Percentiles rank a stretch among this genome's conserved stretches.
Evolutionary conservation across 2,329 filamentous ascomycete species (phyloP).

Genomic region (Tolypocladium ovalisporum): DNA sequence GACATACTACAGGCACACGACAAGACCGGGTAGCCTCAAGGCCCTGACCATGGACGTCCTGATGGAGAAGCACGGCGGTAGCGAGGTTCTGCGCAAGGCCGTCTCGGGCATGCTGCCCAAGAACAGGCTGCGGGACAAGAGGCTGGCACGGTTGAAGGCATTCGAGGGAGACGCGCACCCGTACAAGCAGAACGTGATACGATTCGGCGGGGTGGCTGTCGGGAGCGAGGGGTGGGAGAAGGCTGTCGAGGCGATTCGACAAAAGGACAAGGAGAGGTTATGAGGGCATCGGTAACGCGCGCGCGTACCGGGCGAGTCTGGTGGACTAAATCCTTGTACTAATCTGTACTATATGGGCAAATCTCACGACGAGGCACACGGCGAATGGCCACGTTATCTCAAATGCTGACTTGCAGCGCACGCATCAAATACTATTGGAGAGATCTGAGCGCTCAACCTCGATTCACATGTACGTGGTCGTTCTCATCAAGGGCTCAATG

Average conservation of each 20-base stretch:
- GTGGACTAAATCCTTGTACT: constrained; percentile 15
- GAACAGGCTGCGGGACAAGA: constrained; percentile 80
- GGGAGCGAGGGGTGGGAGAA: constrained; percentile 43
- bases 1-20: constrained; percentile 91
- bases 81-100: constrained; percentile 81
- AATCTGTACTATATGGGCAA: constrained; percentile 18
- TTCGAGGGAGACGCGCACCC: constrained; percentile 92
- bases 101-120: constrained; percentile 97
- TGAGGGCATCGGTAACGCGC: constrained; percentile 18
- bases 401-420: not conserved
- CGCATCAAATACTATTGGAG: not conserved
- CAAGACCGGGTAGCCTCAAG: constrained; percentile 76
- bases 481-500: not conserved
- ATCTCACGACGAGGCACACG: not conserved
- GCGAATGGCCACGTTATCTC: not conserved
- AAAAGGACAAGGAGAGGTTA: constrained; percentile 38
- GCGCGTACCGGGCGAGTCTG: constrained; percentile 1
- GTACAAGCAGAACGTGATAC: constrained; percentile 78
- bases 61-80: constrained; percentile 88
- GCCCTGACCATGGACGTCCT: constrained; percentile 89
- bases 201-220: constrained; percentile 51
- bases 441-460: not conserved
- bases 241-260: constrained; percentile 37
- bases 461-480: not conserved
- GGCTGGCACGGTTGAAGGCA: constrained; percentile 81